Evolutionary conservation across 208 protist species (phyloP), one percentile per base, ranked within the genome.

Genomic region (Wallacemonas sp.): DNA sequence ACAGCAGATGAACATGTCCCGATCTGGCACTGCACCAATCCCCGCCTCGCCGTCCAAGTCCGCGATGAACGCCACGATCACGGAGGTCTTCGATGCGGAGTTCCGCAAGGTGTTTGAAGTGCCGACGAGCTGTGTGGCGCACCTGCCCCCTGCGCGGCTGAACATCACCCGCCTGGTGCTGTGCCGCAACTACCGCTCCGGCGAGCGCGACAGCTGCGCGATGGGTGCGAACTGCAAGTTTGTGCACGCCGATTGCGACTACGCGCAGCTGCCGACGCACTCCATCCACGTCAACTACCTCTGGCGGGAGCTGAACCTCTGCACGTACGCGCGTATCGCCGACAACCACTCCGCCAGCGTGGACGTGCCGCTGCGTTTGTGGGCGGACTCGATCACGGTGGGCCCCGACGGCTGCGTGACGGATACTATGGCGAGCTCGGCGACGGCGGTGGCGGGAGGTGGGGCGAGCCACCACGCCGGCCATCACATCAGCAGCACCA

Each of bases 281-380:
- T 67, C 79, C 12, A 77, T 84, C 54, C 79, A 84, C 61, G 74
- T 84, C 23, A 84, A 80, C 55, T 84, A 84, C 65, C 41, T 77
- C 23, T 84, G 74, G 74, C 67, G 65, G 12, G 36, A 69, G 45
- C 62, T 67, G 31, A 57, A 68, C 14, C 22, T 68, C 4, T 79
- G 73, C 70, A 75, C 66, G 25, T 85, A 85, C 71, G 39, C 54
- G 18, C 74, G 74, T 22, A 45, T 81, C 3, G 61, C 74, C 22
- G 57, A 70, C 23, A 74, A 67, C 3, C 26, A 23, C 11, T 36
- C 8, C 36, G 36, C 14, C 0, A 16, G 10, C 10, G 14, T 14
- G 14, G 14, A 7, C 0, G 63, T 59, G 48, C 29, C 72, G 20
- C 52, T 59, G 26, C 52, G 32, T 2, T 29, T 59, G 0, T 59